Percentiles rank a stretch among this genome's conserved stretches.
Conservation (phyloP, 2,329 filamentous ascomycete species). For the Xylaria multiplex region DNA sequence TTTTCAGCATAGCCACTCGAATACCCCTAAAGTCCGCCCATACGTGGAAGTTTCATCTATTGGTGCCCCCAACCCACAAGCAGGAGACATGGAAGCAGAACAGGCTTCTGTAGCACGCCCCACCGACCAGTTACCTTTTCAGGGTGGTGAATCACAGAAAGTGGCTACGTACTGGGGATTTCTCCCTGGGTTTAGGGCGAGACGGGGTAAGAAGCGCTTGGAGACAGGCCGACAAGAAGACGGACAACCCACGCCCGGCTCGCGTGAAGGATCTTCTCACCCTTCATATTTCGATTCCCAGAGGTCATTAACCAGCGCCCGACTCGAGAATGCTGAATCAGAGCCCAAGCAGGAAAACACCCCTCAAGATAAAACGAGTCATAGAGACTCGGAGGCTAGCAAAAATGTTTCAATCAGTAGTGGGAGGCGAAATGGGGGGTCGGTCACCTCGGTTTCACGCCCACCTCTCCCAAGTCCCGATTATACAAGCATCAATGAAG, state of each 20-base stretch:
- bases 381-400: neutral
- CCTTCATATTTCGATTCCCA: conserved; percentile 28
- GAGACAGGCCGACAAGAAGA: conserved; percentile 1
- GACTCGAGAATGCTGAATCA: conserved; percentile 29
- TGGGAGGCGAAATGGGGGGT: conserved; percentile 16
- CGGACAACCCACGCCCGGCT: conserved; percentile 1
- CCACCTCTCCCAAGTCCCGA: conserved; percentile 11
- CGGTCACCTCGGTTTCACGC: conserved; percentile 30
- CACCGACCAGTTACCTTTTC: conserved; percentile 2
- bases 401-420: neutral
- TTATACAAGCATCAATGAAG: conserved; percentile 15
- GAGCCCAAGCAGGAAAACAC: conserved; percentile 37
- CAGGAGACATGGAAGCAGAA: conserved; percentile 28
- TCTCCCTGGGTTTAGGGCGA: conserved; percentile 38
- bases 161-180: conserved; percentile 44
- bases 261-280: conserved; percentile 18
- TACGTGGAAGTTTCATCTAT: conserved; percentile 25
- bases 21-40: conserved; percentile 39
- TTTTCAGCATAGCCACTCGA: conserved; percentile 27
- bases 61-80: conserved; percentile 22
- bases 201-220: conserved; percentile 13
- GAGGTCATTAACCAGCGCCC: conserved; percentile 29
- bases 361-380: conserved; percentile 23
- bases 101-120: conserved; percentile 26
- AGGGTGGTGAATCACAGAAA: conserved; percentile 29